Evolutionary conservation across 2,329 filamentous ascomycete species (phyloP).

Genomic region (Neofusicoccum laricinum): DNA sequence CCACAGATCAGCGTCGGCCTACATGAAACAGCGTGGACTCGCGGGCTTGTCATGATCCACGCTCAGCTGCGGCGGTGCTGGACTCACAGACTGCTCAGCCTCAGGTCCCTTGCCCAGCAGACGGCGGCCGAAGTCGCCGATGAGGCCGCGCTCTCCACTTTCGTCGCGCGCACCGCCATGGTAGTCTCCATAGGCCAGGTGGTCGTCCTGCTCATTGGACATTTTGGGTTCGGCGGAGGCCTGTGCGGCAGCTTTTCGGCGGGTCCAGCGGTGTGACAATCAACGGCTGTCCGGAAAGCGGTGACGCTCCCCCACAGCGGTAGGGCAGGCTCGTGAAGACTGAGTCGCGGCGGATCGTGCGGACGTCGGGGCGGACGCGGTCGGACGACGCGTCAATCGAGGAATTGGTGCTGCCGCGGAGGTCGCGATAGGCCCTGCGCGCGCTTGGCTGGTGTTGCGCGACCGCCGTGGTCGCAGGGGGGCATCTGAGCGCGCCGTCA

Average conservation of each 20-base stretch:
- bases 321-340: constrained; percentile 20
- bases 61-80: constrained; percentile 3
- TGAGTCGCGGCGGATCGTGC: constrained; percentile 16
- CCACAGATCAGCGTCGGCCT: constrained; percentile 2
- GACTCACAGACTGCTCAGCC: constrained; percentile 15
- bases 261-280: constrained; percentile 13
- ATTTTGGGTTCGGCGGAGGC: not conserved
- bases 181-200: constrained; percentile 56
- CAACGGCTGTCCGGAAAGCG: constrained; percentile 8
- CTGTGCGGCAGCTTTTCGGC: constrained; percentile 13
- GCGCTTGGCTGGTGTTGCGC: not conserved
- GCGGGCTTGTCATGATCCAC: constrained; percentile 10
- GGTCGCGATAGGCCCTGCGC: not conserved
- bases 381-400: not conserved
- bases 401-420: not conserved
- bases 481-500: not conserved
- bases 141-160: constrained; percentile 49
- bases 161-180: constrained; percentile 34
- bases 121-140: constrained; percentile 52
- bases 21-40: constrained; percentile 1
- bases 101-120: constrained; percentile 30
- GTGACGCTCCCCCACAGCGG: constrained; percentile 10
- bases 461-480: not conserved
- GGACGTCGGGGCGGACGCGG: not conserved
- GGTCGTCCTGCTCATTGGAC: constrained; percentile 41